Conservation (phyloP, 2,329 filamentous ascomycete species). For the Colletotrichum costaricense region DNA sequence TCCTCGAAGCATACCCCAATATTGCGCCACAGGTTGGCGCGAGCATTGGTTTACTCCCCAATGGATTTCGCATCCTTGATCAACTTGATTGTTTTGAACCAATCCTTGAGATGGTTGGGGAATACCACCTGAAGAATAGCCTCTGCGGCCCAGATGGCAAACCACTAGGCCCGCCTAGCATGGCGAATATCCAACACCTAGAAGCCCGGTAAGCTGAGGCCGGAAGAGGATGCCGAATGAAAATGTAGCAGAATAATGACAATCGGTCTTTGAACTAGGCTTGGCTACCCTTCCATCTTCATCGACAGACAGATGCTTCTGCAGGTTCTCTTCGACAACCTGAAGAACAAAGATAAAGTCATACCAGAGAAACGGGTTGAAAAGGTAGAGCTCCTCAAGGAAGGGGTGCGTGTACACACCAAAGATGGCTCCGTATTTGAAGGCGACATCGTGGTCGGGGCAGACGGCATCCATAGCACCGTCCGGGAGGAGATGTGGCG, state of each 20-base stretch:
- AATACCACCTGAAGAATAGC: slow-evolving; percentile 19
- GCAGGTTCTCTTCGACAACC: slow-evolving; percentile 46
- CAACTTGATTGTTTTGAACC: slow-evolving; percentile 53
- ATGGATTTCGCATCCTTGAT: slow-evolving; percentile 58
- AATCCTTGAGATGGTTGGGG: slow-evolving; percentile 38
- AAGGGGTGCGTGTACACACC: slow-evolving; percentile 43
- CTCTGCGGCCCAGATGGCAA: slow-evolving; percentile 24
- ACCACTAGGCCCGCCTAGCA: slow-evolving; percentile 33
- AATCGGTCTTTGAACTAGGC: slow-evolving; percentile 14
- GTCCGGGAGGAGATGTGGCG: slow-evolving; percentile 46
- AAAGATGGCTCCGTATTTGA: slow-evolving; percentile 42
- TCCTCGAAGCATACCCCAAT: slow-evolving; percentile 55
- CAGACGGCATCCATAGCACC: slow-evolving; percentile 54
- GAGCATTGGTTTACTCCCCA: slow-evolving; percentile 55
- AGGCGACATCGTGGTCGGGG: slow-evolving; percentile 51
- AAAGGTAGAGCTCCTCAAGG: slow-evolving; percentile 18
- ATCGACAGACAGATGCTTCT: slow-evolving; percentile 51
- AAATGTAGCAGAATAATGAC: neutral
- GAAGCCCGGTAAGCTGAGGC: slow-evolving; percentile 9
- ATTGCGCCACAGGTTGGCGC: slow-evolving; percentile 60
- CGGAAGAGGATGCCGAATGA: accelerated
- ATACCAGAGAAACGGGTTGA: slow-evolving; percentile 33
- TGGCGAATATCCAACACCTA: neutral
- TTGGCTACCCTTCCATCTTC: slow-evolving; percentile 46
- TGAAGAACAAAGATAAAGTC: slow-evolving; percentile 43